A percentile compares a stretch with the other conserved stretches of the same genome.
Conservation (phyloP, 805 yeast genomes). For the Myxozyma udenii region DNA sequence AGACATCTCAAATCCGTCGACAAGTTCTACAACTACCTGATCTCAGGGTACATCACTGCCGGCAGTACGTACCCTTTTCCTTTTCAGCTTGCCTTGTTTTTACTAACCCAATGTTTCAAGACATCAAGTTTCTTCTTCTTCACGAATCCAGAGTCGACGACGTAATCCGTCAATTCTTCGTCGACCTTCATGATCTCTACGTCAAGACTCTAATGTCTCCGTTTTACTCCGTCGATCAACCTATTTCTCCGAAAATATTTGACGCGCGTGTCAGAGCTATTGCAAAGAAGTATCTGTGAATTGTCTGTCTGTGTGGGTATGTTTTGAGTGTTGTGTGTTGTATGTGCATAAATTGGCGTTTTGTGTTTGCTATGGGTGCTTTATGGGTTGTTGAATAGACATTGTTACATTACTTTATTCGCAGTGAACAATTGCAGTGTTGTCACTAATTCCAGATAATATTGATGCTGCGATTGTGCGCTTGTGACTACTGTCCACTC, state of each 20-base stretch:
- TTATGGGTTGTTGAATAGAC: background rate
- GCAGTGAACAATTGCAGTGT: background rate
- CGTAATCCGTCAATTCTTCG: constrained; percentile 74
- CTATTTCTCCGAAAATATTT: constrained; percentile 69
- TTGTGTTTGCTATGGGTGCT: background rate
- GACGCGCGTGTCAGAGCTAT: constrained; percentile 67
- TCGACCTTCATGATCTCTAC: constrained; percentile 82
- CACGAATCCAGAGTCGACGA: constrained; percentile 67
- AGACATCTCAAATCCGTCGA: constrained; percentile 72
- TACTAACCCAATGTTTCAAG: too few relatives aligned
- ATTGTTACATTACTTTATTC: background rate
- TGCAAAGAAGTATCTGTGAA: constrained; percentile 70
- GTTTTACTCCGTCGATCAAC: constrained; percentile 72
- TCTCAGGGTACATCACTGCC: constrained; percentile 85
- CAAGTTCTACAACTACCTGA: constrained; percentile 73
- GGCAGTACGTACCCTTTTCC: constrained; percentile 47
- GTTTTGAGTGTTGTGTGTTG: background rate
- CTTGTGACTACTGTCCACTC: too few relatives aligned
- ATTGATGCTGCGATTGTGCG: too few relatives aligned
- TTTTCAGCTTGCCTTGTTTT: too few relatives aligned
- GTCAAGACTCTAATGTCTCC: constrained; percentile 84
- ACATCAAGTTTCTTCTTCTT: constrained; percentile 71
- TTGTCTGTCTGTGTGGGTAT: background rate
- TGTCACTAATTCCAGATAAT: too few relatives aligned
- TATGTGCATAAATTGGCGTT: background rate